Evolutionary conservation across 805 yeast species (phyloP), one percentile per base, ranked within the genome.

Genomic region (Lachancea quebecensis): DNA sequence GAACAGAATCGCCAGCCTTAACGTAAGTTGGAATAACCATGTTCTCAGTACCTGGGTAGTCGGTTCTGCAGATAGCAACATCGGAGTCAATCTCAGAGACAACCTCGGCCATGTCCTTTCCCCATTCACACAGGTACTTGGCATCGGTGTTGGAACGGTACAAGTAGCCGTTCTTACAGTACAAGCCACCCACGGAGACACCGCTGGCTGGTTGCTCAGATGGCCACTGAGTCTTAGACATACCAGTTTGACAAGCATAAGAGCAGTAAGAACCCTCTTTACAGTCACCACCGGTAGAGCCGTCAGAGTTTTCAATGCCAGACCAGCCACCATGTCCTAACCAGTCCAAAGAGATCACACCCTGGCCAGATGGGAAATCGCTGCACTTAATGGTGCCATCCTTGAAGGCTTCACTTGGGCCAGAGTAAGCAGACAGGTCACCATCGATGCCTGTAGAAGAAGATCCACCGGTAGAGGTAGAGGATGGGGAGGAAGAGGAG

Each of bases 191-290:
- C 44, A 82, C 77, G 36, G 87, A 78, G 50, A 79, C 77, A 65
- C 87, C 89, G 59, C 68, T 75, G 34, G 77, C 47, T 34, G 89
- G 89, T 68, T 82, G 89, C 30, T 63, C 55, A 35, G 75, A 62
- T 34, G 88, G 88, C 87, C 87, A 82, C 68, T 82, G 89, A 48
- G 88, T 81, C 73, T 82, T 82, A 58, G 87, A 79, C 84, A 79
- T 79, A 72, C 89, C 89, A 35, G 87, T 74, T 62, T 80, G 82
- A 65, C 89, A 82, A 44, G 87, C 86, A 62, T 82, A 82, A 43
- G 88, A 82, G 65, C 89, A 82, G 73, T 81, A 82, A 62, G 71
- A 74, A 40, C 85, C 89, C 50, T 80, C 83, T 51, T 69, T 58
- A 71, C 89, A 82, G 39, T 80, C 64, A 49, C 73, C 63, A 54